phyloP scores from a whole-genome alignment of 108 stramenopile species.

The Nannochloropsis gaditana region DNA sequence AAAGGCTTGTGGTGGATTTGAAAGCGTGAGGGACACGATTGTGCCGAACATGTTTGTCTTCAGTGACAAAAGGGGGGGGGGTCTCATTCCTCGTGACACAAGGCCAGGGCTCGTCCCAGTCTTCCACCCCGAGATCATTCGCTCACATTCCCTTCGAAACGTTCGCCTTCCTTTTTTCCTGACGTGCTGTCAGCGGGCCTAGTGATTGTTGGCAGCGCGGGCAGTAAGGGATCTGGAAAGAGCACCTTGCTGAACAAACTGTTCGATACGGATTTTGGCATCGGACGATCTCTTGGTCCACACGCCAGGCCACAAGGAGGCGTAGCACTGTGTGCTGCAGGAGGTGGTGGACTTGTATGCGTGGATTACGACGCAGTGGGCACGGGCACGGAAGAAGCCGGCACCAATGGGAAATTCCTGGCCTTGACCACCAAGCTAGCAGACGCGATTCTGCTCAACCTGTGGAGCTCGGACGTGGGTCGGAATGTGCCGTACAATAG shows the following conservation, averaged over 20 bases:
- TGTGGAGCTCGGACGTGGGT: slow-evolving; percentile 8
- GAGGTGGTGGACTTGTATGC: neutral
- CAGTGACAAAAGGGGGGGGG: too few relatives aligned
- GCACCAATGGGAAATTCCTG: neutral
- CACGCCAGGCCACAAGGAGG: neutral
- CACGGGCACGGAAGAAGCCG: neutral
- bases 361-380: neutral
- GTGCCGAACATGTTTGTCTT: too few relatives aligned
- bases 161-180: neutral
- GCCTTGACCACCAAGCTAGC: neutral
- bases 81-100: too few relatives aligned
- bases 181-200: neutral
- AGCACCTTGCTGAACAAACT: neutral
- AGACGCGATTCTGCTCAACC: neutral
- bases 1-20: too few relatives aligned
- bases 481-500: slow-evolving; percentile 10
- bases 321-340: slow-evolving; percentile 15
- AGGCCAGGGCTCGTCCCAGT: too few relatives aligned
- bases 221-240: neutral
- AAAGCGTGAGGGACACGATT: too few relatives aligned
- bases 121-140: too few relatives aligned
- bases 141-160: too few relatives aligned
- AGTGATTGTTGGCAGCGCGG: neutral
- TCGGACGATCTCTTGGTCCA: neutral
- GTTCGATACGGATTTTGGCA: neutral